Base-by-base conservation (phyloP, 2,329 filamentous ascomycete genomes). In the Chaetomium sp. region DNA sequence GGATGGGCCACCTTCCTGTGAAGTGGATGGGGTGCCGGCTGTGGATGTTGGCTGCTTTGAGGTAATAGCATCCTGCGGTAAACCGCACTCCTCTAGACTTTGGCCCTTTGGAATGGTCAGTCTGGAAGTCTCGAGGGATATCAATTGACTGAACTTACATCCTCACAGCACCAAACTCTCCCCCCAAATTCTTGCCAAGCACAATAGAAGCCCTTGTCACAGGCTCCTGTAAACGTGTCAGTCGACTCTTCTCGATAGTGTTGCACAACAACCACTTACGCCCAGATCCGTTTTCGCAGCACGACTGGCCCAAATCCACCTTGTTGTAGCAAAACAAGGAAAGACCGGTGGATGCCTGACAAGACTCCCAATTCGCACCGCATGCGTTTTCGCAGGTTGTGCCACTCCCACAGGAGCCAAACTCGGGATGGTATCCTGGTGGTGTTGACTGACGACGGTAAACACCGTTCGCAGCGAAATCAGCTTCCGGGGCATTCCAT, bases 311-410 rank as follows among this genome's bases (percentile, higher is more conserved):
- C n/a, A 64, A 38, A 8, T 63, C 59, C 19, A 56, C 60, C 27
- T 59, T 53, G 53, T 64, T 64, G 58, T 64, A 64, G 56, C 62
- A 64, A 36, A 64, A 64, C 33, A 64, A 54, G 14, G 62, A 64
- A 19, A 64, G 55, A 4, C 43, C 47, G 0, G 62, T 64, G 12
- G 60, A 61, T 8, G 62, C 62, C 34, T 58, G 54, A 53, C 62
- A 64, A 5, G 60, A 61, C 27, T 53, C 12, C 62, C 62, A 64
- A 38, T 64, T 61, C 4, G 49, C 36, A 0, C 62, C 62, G 47
- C 62, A 64, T 5, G 62, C 62, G 19, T 64, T 55, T 37, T 63
- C 56, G 12, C 62, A 64, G 3, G 59, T 64, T 9, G 57, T 62
- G 3, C 62, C 62, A 37, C 54, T 62, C 19, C 62, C 62, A 36